Evolutionary conservation across 2,329 filamentous ascomycete genomes (phyloP), one percentile per base, ranked within the genome.

Genomic region (Fusarium sororula): DNA sequence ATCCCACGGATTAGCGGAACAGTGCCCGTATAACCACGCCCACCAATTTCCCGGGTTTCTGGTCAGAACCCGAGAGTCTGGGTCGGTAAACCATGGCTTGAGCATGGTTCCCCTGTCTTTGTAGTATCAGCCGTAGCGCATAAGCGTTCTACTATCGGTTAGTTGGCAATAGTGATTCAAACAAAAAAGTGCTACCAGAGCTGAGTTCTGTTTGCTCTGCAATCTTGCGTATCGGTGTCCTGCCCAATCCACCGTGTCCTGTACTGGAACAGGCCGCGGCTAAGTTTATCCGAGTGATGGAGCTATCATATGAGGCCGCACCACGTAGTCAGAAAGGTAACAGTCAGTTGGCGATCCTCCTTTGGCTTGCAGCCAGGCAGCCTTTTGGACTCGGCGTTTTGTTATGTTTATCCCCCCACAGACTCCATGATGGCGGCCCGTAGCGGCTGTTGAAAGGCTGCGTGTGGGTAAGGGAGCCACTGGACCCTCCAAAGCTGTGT

Each of bases 11-110:
- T 50, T 55, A 39, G 41, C 38, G 26, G 35, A 22, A 50, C 42
- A 47, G 45, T 41, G 47, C 39, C 38, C 48, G 54, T 65, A 66
- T 56, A 63, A 47, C 70, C 28, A 47, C 65, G 78, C 68, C 74
- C 73, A 77, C 74, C 75, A 63, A 69, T 74, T 72, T 78, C 77
- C 80, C 79, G 76, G 77, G 58, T 73, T 70, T 78, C 71, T 79
- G 80, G 80, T 78, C 75, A 76, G 72, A 79, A 77, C 78, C 80
- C 80, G 80, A 81, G 74, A 68, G 75, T 75, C 75, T 79, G 80
- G 80, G 78, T 81, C 80, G 80, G 80, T 73, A 81, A 81, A 76
- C 77, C 75, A 70, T 78, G 77, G 75, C 74, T 75, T 66, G 72
- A 74, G 73, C 79, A 76, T 79, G 79, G 78, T 63, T 73, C 79